Percentiles rank a stretch among this genome's conserved stretches.
Conservation (phyloP, 495 filamentous ascomycete species). For the Penicillium goetzii region DNA sequence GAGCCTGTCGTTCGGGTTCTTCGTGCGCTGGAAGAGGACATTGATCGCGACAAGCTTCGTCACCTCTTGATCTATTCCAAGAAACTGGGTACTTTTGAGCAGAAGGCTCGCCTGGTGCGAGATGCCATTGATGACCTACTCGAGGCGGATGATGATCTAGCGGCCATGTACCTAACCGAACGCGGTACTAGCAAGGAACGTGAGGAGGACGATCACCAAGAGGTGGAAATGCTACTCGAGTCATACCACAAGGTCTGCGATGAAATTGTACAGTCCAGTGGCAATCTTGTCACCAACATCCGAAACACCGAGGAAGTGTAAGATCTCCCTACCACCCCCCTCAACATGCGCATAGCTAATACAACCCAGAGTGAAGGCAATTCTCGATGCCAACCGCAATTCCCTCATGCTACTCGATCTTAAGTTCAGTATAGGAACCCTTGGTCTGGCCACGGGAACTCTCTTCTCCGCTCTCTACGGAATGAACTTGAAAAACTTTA, state of each 20-base stretch:
- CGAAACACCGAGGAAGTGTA: conserved; percentile 99
- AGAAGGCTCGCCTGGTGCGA: conserved; percentile 91
- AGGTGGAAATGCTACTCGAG: conserved; percentile 95
- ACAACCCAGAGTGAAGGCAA: conserved; percentile 78
- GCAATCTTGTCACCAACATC: conserved; percentile 92
- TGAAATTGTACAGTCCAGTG: conserved; percentile 94
- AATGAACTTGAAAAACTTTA: conserved; percentile 98
- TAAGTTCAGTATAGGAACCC: conserved; percentile 92
- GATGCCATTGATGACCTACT: conserved; percentile 95
- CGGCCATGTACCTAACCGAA: conserved; percentile 93
- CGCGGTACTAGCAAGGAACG: conserved; percentile 73
- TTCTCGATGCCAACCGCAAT: conserved; percentile 96
- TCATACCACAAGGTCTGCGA: conserved; percentile 97
- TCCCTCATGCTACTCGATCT: conserved; percentile 97
- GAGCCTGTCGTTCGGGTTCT: conserved; percentile 90
- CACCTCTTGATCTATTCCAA: conserved; percentile 92
- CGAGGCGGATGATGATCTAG: conserved; percentile 96
- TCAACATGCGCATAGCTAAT: conserved; percentile 18
- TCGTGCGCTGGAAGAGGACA: conserved; percentile 91
- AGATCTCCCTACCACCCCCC: conserved; percentile 30
- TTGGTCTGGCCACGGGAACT: conserved; percentile 89
- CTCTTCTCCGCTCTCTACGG: conserved; percentile 97
- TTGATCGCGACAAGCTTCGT: conserved; percentile 90
- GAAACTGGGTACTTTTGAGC: conserved; percentile 93
- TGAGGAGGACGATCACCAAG: conserved; percentile 87